Percentiles rank a stretch among this genome's conserved stretches.
Conservation (phyloP, 768 basidiomycete genomes). For the Punctularia strigosozonata region DNA sequence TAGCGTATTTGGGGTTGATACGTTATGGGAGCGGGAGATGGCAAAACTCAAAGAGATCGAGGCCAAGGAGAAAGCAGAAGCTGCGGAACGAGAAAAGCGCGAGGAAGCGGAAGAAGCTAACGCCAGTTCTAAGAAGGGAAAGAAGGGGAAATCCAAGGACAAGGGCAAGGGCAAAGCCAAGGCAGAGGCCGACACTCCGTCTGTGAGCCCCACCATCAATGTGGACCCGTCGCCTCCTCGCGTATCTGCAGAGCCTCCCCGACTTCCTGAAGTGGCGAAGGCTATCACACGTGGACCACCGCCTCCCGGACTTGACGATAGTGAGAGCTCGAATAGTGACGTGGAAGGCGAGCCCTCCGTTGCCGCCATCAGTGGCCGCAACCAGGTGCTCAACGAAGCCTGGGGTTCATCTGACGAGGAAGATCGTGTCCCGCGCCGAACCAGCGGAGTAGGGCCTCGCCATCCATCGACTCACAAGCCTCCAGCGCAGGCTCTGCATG, state of each 20-base stretch:
- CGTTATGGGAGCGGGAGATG: conserved; percentile 87
- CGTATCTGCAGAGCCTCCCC: conserved; percentile 9
- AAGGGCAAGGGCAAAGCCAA: conserved; percentile 37
- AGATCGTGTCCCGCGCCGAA: conserved; percentile 37
- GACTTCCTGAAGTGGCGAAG: conserved; percentile 24
- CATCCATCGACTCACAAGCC: too few species aligned
- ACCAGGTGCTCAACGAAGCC: not conserved
- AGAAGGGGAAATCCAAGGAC: conserved; percentile 28
- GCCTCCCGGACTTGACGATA: conserved; percentile 17
- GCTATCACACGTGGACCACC: conserved; percentile 19
- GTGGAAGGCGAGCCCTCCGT: not conserved
- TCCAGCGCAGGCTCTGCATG: too few species aligned
- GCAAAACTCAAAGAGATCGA: conserved; percentile 71
- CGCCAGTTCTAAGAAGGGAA: conserved; percentile 26
- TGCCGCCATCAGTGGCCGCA: not conserved
- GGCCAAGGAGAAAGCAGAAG: conserved; percentile 47
- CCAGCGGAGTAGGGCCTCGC: conserved; percentile 46
- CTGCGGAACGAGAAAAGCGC: conserved; percentile 33
- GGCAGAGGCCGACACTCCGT: conserved; percentile 6
- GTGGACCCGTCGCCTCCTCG: conserved; percentile 4
- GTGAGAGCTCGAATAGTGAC: conserved; percentile 40
- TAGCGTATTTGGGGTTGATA: conserved; percentile 91
- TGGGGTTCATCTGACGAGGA: conserved; percentile 61
- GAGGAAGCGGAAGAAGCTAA: conserved; percentile 34
- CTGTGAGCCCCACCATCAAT: not conserved